These are phyloP conservation scores for Mycosphaerella arachidis DNA, from an alignment of 2,329 filamentous ascomycete species.

Conservation along the genomic window DNA sequence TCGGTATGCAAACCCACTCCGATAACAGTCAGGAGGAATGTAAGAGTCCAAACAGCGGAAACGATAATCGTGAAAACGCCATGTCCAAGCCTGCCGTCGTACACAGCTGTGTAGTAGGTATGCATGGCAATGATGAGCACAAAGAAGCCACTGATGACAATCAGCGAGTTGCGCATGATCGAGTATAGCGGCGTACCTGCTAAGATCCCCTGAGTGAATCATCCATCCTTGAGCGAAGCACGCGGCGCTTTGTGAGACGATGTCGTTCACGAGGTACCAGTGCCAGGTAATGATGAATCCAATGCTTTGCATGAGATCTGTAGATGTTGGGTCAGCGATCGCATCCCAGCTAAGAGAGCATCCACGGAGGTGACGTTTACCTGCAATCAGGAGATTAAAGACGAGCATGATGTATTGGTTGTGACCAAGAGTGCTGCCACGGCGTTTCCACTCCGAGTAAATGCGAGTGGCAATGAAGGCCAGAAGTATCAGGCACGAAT, in stretches of 20 bases:
- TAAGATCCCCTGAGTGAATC: conserved; percentile 61
- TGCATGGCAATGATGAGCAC: conserved; percentile 63
- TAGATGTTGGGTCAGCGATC: background rate
- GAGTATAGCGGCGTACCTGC: conserved; percentile 38
- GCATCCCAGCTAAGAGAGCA: background rate
- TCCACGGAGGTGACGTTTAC: background rate
- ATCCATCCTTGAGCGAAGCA: conserved; percentile 67
- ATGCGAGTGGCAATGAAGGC: conserved; percentile 30
- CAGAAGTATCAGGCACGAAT: conserved; percentile 26
- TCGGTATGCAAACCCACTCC: conserved; percentile 44
- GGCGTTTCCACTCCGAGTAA: conserved; percentile 29
- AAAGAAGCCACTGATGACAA: conserved; percentile 57
- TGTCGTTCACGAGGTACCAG: conserved; percentile 53
- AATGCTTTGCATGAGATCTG: conserved; percentile 60
- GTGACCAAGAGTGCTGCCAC: conserved; percentile 30
- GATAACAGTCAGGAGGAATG: conserved; percentile 54
- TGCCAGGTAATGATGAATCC: conserved; percentile 61
- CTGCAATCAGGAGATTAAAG: conserved; percentile 62
- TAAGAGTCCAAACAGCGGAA: conserved; percentile 53
- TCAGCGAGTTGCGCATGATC: conserved; percentile 36
- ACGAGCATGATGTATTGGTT: conserved; percentile 68
- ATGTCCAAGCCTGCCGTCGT: conserved; percentile 50
- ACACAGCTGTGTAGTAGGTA: conserved; percentile 61
- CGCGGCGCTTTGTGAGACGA: conserved; percentile 50
- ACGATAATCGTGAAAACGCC: conserved; percentile 50